Evolutionary conservation across 495 filamentous ascomycete species (phyloP), one percentile per base, ranked within the genome.

Genomic region (Bacidia gigantensis): DNA sequence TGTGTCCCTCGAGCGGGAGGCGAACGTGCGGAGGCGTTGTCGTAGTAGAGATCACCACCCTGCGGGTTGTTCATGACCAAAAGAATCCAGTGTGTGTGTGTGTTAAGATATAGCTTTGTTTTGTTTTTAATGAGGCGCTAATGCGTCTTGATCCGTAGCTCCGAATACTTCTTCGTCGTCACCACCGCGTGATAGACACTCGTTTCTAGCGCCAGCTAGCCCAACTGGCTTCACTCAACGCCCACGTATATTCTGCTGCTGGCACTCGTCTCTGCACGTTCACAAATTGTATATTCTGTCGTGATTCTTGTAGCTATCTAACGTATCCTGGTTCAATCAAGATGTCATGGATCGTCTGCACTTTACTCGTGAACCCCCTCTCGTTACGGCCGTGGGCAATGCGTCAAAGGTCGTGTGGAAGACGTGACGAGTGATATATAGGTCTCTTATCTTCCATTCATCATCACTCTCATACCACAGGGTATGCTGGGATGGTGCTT

Each of bases 11-110:
- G 77, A 46, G 76, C 75, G 55, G 75, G 75, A 52, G 78, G 78
- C 55, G 77, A 80, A 58, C 77, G 77, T 62, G 76, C 72, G 40
- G 74, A 69, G 26, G 72, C 65, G 59, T 74, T 69, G 53, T 78
- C 76, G 69, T 79, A 77, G 71, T 79, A 81, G 72, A 79, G 78
- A 55, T 77, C 74, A 65, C 71, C 67, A 39, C 73, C 69, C 64
- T 77, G 25, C 10, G 26, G 77, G 65, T 73, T 80, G 24, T 62
- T 62, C 60, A 62, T 62, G 12, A 51, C 38, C 42, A 21, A 32
- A n/a, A n/a, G n/a, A 35, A 14, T 14, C 29, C 29, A 14, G 7
- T 35, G 29, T 7, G 29, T 7, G 14, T 7, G 14, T 5, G 5
- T 35, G 29, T 35, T 35, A 14, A 7, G 29, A 7, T 5, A 14